Evolutionary conservation across 2,329 filamentous ascomycete species (phyloP).

Genomic region (Cadophora luteo-olivacea): DNA sequence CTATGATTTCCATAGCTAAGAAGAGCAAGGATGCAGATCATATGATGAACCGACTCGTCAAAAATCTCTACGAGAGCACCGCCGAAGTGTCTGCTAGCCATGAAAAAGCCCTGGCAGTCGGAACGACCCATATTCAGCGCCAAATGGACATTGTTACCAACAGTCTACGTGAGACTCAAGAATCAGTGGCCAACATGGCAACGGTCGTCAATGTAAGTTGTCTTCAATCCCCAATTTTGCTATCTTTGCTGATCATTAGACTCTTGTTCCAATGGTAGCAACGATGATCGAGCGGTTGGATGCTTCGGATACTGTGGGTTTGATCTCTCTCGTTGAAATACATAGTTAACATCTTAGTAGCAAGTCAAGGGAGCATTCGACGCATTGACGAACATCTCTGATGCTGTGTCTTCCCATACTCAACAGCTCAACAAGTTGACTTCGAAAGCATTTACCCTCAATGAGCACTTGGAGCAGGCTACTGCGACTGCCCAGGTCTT

Average conservation of each 20-base stretch:
- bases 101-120: constrained; percentile 37
- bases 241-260: constrained; percentile 25
- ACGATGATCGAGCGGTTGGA: constrained; percentile 36
- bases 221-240: neutral
- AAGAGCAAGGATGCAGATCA: constrained; percentile 27
- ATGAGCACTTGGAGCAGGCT: constrained; percentile 37
- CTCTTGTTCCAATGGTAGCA: constrained; percentile 33
- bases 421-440: constrained; percentile 38
- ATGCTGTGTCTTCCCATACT: constrained; percentile 35
- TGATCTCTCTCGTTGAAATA: neutral
- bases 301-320: constrained; percentile 35
- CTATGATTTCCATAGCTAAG: constrained; percentile 30
- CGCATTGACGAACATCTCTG: constrained; percentile 38
- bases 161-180: constrained; percentile 35
- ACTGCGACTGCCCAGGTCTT: constrained; percentile 33
- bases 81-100: constrained; percentile 41
- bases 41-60: constrained; percentile 30
- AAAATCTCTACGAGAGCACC: constrained; percentile 34
- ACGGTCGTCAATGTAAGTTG: constrained; percentile 32
- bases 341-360: constrained; percentile 29
- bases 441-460: constrained; percentile 34
- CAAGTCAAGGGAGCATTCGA: constrained; percentile 32
- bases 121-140: constrained; percentile 32
- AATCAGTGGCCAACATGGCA: constrained; percentile 29
- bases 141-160: constrained; percentile 35